A percentile compares a stretch with the other conserved stretches of the same genome.
These are phyloP conservation scores for Hebeloma cylindrosporum DNA, from an alignment of 768 basidiomycete species.

Conservation along the genomic window DNA sequence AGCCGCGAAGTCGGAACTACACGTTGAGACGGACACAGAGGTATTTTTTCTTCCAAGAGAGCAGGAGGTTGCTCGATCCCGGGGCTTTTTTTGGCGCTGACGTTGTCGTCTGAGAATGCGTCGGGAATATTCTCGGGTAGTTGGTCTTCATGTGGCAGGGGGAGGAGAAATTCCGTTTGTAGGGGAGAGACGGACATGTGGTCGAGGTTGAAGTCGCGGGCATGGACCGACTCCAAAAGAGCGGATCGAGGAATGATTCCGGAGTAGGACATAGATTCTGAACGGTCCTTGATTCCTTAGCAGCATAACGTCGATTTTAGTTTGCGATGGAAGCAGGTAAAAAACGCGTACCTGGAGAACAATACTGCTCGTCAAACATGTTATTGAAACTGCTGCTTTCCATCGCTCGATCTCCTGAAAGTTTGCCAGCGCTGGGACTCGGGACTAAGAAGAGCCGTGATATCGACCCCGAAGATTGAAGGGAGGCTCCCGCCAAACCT, in stretches of 20 bases:
- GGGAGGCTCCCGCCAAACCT: slow-evolving; percentile 6
- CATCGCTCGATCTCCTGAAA: neutral
- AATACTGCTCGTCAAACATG: slow-evolving; percentile 1
- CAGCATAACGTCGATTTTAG: neutral
- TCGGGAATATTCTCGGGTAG: too few species aligned
- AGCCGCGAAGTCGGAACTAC: too few species aligned
- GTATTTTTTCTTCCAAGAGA: neutral
- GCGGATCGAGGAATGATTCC: slow-evolving; percentile 14
- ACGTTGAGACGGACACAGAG: neutral
- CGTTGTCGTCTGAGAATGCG: too few species aligned
- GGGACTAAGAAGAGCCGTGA: slow-evolving; percentile 7
- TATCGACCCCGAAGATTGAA: slow-evolving; percentile 14
- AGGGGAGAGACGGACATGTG: neutral
- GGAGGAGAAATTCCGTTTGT: too few species aligned
- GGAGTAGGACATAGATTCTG: too few species aligned
- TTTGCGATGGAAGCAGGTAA: neutral
- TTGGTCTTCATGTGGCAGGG: too few species aligned
- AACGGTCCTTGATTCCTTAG: too few species aligned
- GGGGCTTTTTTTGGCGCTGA: neutral
- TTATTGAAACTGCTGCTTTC: too few species aligned
- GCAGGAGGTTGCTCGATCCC: slow-evolving; percentile 3
- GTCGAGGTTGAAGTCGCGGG: neutral
- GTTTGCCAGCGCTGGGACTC: too few species aligned
- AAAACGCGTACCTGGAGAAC: slow-evolving; percentile 11
- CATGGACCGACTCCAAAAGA: neutral